Evolutionary conservation across 495 filamentous ascomycete species (phyloP), one percentile per base, ranked within the genome.

Genomic region (Aspergillus bridgeri): DNA sequence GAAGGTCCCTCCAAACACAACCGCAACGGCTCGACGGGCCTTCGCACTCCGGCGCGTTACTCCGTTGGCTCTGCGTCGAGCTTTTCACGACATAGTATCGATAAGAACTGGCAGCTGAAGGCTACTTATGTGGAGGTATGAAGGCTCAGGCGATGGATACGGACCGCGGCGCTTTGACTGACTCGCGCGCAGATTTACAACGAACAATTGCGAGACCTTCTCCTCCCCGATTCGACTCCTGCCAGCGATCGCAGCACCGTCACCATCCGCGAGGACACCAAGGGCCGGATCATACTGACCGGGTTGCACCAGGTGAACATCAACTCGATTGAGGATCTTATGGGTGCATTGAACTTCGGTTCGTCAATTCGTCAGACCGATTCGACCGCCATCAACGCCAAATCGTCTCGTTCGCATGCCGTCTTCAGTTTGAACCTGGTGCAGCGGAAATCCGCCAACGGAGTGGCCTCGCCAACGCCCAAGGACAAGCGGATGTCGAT

Each of bases 351-450:
- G 51, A 94, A 91, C 71, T 91, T 92, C 65, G 94, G 94, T 25
- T 99, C 94, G 2, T 84, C 89, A 11, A 96, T 99, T 65, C 86
- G 94, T 45, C 94, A 99, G 69, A 99, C 94, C 3, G 94, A 99
- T 73, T 91, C 94, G n/a, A 99, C 94, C 11, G 94, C 95, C 1
- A 93, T 99, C 62, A 99, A 99, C 72, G 94, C 93, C 42, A 91
- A 95, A 64, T 98, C 95, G 2, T 99, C 94, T n/a, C 91, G 94
- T 57, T 99, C 94, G 17, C 94, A 99, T 68, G 94, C 94, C 19
- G 93, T 99, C 6, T 98, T 99, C 72, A 97, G 89, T 71, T 74
- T 99, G 61, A 97, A 97, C 62, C 79, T 99, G 15, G 80, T 98
- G 17, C 95, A 96, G 73, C 88, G 89, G 56, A 95, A 90, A 70